Conservation (phyloP, 2,329 filamentous ascomycete genomes). For the Seiridium unicorne region DNA sequence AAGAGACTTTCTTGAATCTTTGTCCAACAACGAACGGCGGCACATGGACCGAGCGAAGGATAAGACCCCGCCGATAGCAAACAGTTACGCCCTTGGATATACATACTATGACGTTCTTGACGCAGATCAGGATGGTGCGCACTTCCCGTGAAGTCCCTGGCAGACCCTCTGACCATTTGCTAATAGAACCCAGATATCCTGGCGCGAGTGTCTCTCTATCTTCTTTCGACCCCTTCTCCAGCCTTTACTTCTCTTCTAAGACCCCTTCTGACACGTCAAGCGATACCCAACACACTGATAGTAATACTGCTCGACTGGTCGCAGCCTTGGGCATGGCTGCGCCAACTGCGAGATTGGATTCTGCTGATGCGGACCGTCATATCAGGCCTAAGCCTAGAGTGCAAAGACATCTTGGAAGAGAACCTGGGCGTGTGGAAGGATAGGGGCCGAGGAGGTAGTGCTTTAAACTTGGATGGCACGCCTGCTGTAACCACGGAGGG, state of each 20-base stretch:
- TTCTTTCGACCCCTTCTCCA: conserved; percentile 80
- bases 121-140: conserved; percentile 82
- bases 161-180: conserved; percentile 5
- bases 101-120: conserved; percentile 95
- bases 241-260: conserved; percentile 80
- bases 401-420: conserved; percentile 83
- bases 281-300: conserved; percentile 82
- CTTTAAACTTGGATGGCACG: conserved; percentile 62
- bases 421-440: conserved; percentile 79
- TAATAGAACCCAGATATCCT: conserved; percentile 65
- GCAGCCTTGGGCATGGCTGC: conserved; percentile 88
- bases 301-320: conserved; percentile 96
- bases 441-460: conserved; percentile 64
- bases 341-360: conserved; percentile 87
- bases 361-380: conserved; percentile 77
- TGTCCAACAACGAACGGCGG: conserved; percentile 53
- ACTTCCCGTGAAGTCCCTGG: conserved; percentile 12
- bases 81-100: conserved; percentile 89
- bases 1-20: conserved; percentile 74
- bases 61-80: conserved; percentile 77
- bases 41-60: conserved; percentile 54
- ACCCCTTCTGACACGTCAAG: conserved; percentile 79
- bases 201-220: conserved; percentile 84
- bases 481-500: conserved; percentile 59
- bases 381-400: conserved; percentile 69